Evolutionary conservation across 495 filamentous ascomycete species (phyloP).

Genomic region (Mycothermus thermophilus): DNA sequence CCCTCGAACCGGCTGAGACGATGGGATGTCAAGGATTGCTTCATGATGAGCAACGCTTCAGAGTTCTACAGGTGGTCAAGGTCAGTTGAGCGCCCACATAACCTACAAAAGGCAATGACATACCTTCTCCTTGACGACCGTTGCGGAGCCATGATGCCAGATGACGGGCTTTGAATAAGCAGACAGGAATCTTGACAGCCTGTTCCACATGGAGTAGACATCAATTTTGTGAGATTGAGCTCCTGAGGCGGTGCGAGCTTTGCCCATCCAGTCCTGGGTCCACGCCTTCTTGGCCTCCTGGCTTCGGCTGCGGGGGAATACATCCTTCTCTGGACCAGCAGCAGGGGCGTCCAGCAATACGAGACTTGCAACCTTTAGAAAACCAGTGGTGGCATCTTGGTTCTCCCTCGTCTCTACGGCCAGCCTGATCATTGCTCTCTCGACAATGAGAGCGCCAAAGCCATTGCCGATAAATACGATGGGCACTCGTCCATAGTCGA

Average conservation of each 20-base stretch:
- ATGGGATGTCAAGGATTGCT: constrained; percentile 6
- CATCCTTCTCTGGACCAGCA: background rate
- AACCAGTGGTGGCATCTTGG: background rate
- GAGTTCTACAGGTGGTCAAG: background rate
- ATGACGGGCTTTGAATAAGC: background rate
- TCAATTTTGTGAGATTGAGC: constrained; percentile 5
- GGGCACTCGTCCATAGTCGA: constrained; percentile 6
- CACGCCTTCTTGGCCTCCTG: constrained; percentile 8
- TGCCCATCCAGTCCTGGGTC: constrained; percentile 9
- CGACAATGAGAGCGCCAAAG: constrained; percentile 6
- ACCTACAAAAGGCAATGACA: too few species aligned
- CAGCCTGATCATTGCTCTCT: constrained; percentile 2
- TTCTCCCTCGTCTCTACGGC: background rate
- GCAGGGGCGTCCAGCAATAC: constrained; percentile 7
- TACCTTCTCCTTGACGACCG: too few species aligned
- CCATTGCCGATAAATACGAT: constrained; percentile 6
- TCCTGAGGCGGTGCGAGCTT: background rate
- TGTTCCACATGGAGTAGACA: constrained; percentile 3
- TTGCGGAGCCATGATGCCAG: constrained; percentile 2
- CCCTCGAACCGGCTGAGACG: constrained; percentile 10
- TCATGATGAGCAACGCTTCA: constrained; percentile 1
- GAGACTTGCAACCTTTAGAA: constrained; percentile 2
- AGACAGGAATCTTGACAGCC: background rate
- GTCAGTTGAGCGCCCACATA: too few species aligned
- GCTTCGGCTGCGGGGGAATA: constrained; percentile 6